These are phyloP conservation scores for Acanthamoeba royreba DNA, from an alignment of 208 protist genomes.

Conservation along the genomic window DNA sequence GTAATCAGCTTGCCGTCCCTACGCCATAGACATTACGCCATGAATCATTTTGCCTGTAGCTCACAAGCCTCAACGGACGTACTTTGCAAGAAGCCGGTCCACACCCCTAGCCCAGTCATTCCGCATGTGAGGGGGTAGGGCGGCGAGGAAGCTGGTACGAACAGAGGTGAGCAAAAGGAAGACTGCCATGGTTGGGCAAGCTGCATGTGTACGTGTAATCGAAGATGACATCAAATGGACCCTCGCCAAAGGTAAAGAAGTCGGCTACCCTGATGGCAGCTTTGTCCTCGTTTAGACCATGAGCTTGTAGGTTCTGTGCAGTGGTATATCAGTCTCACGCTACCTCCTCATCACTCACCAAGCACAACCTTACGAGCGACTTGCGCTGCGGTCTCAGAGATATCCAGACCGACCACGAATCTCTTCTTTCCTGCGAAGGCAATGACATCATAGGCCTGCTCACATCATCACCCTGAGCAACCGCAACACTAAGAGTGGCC, in stretches of 20 bases:
- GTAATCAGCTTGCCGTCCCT: not conserved
- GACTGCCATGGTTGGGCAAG: not conserved
- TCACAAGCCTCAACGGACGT: not conserved
- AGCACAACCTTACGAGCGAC: not conserved
- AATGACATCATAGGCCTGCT: not conserved
- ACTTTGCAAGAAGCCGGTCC: not conserved
- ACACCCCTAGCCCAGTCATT: not conserved
- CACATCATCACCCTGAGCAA: not conserved
- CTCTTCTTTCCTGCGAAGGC: not conserved
- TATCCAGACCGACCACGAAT: conserved; percentile 8
- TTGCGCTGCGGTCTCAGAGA: not conserved
- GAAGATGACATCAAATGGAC: not conserved
- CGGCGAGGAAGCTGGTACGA: not conserved
- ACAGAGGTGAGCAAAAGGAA: not conserved
- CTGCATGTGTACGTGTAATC: not conserved
- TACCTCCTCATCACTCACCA: no score
- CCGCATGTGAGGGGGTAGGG: not conserved
- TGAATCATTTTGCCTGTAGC: not conserved
- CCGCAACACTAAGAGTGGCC: no score
- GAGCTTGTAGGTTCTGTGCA: not conserved
- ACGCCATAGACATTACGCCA: not conserved
- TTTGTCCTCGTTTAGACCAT: not conserved
- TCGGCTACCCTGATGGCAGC: not conserved
- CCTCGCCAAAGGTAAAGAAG: conserved; percentile 19
- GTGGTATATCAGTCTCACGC: not conserved